phyloP scores from a whole-genome alignment of 805 yeast genomes.

The Wickerhamomyces chaumierensis region DNA sequence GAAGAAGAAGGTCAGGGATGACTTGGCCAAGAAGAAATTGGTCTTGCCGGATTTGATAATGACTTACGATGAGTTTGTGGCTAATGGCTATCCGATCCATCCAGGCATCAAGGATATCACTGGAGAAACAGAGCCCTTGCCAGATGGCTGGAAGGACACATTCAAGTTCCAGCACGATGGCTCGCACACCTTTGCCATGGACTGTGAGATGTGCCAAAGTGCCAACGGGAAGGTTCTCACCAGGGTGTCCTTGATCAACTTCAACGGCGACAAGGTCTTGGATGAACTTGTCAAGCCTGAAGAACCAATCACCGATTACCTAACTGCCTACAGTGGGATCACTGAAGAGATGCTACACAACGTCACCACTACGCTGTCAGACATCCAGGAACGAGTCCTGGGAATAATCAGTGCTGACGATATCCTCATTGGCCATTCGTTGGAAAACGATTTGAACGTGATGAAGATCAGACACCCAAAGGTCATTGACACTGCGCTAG shows the following conservation, averaged over 20 bases:
- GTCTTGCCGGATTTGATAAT: conserved; percentile 43
- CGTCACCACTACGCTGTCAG: conserved; percentile 54
- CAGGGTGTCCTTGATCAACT: conserved; percentile 64
- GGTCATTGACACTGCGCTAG: conserved; percentile 70
- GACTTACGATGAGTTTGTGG: conserved; percentile 34
- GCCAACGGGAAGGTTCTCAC: conserved; percentile 57
- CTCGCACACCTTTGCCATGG: conserved; percentile 65
- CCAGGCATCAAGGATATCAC: conserved; percentile 18
- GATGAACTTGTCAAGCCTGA: conserved; percentile 75
- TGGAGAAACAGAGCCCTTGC: conserved; percentile 4
- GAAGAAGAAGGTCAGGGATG: conserved; percentile 26
- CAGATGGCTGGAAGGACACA: conserved; percentile 45
- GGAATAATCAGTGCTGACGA: conserved; percentile 42
- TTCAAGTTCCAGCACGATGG: conserved; percentile 40
- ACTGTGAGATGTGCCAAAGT: conserved; percentile 87
- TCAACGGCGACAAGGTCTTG: conserved; percentile 44
- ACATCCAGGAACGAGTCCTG: conserved; percentile 52
- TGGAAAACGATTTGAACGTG: conserved; percentile 71
- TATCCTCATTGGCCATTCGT: conserved; percentile 78
- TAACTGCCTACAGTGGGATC: conserved; percentile 81
- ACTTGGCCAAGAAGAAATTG: conserved; percentile 22
- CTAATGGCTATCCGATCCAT: conserved; percentile 53
- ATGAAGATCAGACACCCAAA: conserved; percentile 60
- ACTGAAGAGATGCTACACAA: conserved; percentile 52
- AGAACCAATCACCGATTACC: conserved; percentile 64